A percentile compares a stretch with the other conserved stretches of the same genome.
Conservation (phyloP, 1,284 basidiomycete genomes). For the Irpex sp. region DNA sequence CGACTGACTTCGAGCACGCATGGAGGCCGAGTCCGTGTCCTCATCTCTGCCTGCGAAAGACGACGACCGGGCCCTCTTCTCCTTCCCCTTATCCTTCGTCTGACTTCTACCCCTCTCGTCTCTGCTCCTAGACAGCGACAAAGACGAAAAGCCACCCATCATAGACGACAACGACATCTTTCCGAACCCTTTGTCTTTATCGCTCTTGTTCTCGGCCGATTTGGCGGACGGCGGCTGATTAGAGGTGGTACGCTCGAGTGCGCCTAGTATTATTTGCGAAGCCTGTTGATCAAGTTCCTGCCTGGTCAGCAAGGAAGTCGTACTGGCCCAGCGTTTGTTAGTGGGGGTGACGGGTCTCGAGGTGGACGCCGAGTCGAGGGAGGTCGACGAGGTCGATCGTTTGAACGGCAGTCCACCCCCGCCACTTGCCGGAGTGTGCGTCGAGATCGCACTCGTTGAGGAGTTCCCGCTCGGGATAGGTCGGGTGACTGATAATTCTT, state of each 20-base stretch:
- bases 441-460: constrained; percentile 13
- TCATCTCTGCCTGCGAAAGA: constrained; percentile 36
- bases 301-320: constrained; percentile 29
- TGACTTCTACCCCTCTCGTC: constrained; percentile 54
- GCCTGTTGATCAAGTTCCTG: constrained; percentile 42
- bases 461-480: constrained; percentile 17
- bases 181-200: constrained; percentile 44
- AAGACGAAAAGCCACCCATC: constrained; percentile 62
- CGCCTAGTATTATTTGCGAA: constrained; percentile 37
- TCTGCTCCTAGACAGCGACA: constrained; percentile 50
- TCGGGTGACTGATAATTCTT: constrained; percentile 26
- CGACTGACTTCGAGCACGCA: constrained; percentile 59
- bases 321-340: constrained; percentile 26
- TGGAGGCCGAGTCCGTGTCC: constrained; percentile 25
- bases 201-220: constrained; percentile 21
- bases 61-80: constrained; percentile 45
- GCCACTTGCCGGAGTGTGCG: constrained; percentile 5
- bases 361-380: constrained; percentile 23
- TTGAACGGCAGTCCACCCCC: constrained; percentile 20
- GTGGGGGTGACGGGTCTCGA: constrained; percentile 29
- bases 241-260: constrained; percentile 49
- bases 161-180: constrained; percentile 65
- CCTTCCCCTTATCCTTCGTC: constrained; percentile 30
- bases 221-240: constrained; percentile 13
- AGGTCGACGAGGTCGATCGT: constrained; percentile 28